Percentiles rank a stretch among this genome's conserved stretches.
These are phyloP conservation scores for Coemansia aciculifera DNA, from an alignment of 192 early-diverging fungal species.

Conservation along the genomic window DNA sequence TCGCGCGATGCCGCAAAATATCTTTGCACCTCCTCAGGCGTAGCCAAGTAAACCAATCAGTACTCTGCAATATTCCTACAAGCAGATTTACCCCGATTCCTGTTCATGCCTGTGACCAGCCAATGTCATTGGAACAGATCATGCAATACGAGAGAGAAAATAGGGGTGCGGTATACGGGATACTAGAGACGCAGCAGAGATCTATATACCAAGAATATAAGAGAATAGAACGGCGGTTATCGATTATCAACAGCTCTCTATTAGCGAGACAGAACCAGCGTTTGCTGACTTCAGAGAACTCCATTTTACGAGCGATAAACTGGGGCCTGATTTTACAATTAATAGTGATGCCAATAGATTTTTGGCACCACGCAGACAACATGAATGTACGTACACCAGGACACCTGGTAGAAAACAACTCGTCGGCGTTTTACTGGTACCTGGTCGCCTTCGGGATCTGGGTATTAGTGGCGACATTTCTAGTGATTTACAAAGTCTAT, in stretches of 20 bases:
- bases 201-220: neutral
- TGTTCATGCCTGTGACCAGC: neutral
- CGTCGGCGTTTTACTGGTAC: conserved; percentile 1
- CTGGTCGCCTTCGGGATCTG: neutral
- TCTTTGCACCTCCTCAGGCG: neutral
- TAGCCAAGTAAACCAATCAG: neutral
- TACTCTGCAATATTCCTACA: neutral
- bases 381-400: conserved; percentile 2
- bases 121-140: neutral
- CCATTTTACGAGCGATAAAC: neutral
- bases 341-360: conserved; percentile 4
- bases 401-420: neutral
- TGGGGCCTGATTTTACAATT: conserved; percentile 4
- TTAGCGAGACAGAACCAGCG: conserved; percentile 4
- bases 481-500: neutral
- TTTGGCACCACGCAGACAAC: conserved; percentile 4
- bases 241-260: conserved; percentile 1
- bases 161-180: neutral
- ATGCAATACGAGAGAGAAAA: neutral
- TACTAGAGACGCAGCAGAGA: neutral
- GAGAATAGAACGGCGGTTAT: neutral
- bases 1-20: conserved; percentile 7
- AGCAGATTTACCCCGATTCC: neutral
- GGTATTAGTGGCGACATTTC: neutral
- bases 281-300: neutral